phyloP scores from a whole-genome alignment of 169 alveolate species.

The Eimeria maxima region DNA sequence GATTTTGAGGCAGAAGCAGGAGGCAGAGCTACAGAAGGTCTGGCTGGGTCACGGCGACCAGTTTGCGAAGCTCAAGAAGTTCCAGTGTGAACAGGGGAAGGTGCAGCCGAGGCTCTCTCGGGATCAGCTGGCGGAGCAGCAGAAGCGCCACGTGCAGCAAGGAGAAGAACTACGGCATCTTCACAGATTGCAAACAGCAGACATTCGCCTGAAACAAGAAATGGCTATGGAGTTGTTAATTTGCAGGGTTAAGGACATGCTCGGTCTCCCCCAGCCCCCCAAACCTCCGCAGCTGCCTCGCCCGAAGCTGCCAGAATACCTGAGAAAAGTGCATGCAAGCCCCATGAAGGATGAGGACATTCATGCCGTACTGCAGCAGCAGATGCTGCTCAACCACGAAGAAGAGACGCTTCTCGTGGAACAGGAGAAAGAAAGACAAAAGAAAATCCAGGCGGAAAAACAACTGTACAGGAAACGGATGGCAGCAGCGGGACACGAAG shows the following conservation, averaged over 20 bases:
- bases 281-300: not conserved
- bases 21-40: not conserved
- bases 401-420: slow-evolving; percentile 46
- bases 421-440: slow-evolving; percentile 33
- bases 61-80: slow-evolving; percentile 1
- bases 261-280: slow-evolving; percentile 20
- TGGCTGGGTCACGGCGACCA: not conserved
- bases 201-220: not conserved
- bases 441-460: slow-evolving; percentile 13
- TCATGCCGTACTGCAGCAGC: slow-evolving; percentile 65
- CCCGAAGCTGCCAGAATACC: slow-evolving; percentile 6
- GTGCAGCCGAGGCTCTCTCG: not conserved
- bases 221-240: not conserved
- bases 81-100: slow-evolving; percentile 1
- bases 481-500: slow-evolving; percentile 17
- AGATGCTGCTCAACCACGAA: slow-evolving; percentile 51
- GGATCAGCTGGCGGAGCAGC: slow-evolving; percentile 16
- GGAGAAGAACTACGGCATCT: slow-evolving; percentile 49
- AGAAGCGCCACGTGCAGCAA: slow-evolving; percentile 53
- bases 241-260: not conserved
- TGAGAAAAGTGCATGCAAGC: slow-evolving; percentile 50
- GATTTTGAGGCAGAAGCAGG: slow-evolving; percentile 17
- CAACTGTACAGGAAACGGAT: slow-evolving; percentile 25
- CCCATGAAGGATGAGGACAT: slow-evolving; percentile 67
- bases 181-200: not conserved